Conservation (phyloP, 2,329 filamentous ascomycete genomes). For the Neofusicoccum sp. region DNA sequence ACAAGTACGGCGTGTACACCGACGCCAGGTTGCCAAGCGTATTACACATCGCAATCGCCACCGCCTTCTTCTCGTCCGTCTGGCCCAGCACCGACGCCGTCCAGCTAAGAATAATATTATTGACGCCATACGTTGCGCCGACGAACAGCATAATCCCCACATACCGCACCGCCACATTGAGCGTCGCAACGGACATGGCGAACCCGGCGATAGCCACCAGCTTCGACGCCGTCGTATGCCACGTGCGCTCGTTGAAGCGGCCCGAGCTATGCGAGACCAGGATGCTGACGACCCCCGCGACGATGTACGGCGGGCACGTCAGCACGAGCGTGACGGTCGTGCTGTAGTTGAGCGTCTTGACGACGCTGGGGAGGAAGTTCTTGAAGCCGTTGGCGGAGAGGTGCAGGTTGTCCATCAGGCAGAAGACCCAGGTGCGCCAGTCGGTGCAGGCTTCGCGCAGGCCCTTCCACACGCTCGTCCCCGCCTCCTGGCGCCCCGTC, state of each 20-base stretch:
- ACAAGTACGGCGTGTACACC: constrained; percentile 38
- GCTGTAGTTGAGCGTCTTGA: constrained; percentile 37
- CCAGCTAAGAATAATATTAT: constrained; percentile 41
- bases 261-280: constrained; percentile 28
- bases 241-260: constrained; percentile 28
- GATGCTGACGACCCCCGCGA: constrained; percentile 28
- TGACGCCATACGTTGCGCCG: constrained; percentile 27
- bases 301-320: constrained; percentile 23
- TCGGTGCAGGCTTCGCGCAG: not conserved
- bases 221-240: constrained; percentile 28
- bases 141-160: constrained; percentile 34
- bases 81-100: constrained; percentile 41
- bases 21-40: constrained; percentile 39
- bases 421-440: constrained; percentile 7
- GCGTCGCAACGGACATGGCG: constrained; percentile 27
- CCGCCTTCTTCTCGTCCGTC: constrained; percentile 45
- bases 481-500: constrained; percentile 42
- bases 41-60: constrained; percentile 44
- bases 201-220: constrained; percentile 31
- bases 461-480: not conserved
- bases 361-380: constrained; percentile 37
- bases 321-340: constrained; percentile 35
- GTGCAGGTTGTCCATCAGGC: constrained; percentile 16
- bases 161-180: constrained; percentile 31
- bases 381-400: constrained; percentile 22